Evolutionary conservation across 176 grass and related monocot species (phyloP).

Genomic region (Juncus effusus): DNA sequence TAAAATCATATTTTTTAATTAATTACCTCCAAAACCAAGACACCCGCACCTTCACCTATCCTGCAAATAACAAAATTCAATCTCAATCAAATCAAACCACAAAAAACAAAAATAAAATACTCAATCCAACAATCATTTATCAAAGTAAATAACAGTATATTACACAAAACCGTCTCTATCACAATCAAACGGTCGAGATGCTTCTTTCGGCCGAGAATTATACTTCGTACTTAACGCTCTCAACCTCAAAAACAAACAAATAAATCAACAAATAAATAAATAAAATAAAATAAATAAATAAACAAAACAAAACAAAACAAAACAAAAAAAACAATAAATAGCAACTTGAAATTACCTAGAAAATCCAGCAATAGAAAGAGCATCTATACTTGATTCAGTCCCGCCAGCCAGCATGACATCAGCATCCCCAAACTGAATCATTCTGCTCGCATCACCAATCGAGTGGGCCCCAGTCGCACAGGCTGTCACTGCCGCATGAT

Average conservation of each 20-base stretch:
- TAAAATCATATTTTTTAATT: neutral
- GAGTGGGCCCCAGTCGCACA: slow-evolving; percentile 93
- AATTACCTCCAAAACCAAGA: slow-evolving; percentile 98
- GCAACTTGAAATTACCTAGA: slow-evolving; percentile 48
- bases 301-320: slow-evolving; percentile 1
- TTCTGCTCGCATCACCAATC: slow-evolving; percentile 84
- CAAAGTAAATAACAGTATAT: slow-evolving; percentile 13
- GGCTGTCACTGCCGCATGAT: slow-evolving; percentile 94
- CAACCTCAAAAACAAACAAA: slow-evolving; percentile 41
- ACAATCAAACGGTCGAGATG: slow-evolving; percentile 90
- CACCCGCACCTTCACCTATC: slow-evolving; percentile 91
- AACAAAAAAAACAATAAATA: neutral
- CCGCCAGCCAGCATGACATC: slow-evolving; percentile 93
- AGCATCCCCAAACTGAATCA: slow-evolving; percentile 98
- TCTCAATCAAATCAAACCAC: neutral
- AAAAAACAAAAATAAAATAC: slow-evolving; percentile 18
- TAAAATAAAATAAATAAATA: neutral
- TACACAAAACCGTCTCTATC: slow-evolving; percentile 99
- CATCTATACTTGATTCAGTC: slow-evolving; percentile 92
- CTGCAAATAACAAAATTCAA: slow-evolving; percentile 36
- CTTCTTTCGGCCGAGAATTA: slow-evolving; percentile 49
- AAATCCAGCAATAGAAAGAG: slow-evolving; percentile 92
- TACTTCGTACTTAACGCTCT: slow-evolving; percentile 81
- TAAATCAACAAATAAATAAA: neutral
- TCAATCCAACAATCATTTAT: neutral